Evolutionary conservation across 139 green algal species (phyloP), one percentile per base, ranked within the genome.

Genomic region (Pseudopediastrum boryanum): DNA sequence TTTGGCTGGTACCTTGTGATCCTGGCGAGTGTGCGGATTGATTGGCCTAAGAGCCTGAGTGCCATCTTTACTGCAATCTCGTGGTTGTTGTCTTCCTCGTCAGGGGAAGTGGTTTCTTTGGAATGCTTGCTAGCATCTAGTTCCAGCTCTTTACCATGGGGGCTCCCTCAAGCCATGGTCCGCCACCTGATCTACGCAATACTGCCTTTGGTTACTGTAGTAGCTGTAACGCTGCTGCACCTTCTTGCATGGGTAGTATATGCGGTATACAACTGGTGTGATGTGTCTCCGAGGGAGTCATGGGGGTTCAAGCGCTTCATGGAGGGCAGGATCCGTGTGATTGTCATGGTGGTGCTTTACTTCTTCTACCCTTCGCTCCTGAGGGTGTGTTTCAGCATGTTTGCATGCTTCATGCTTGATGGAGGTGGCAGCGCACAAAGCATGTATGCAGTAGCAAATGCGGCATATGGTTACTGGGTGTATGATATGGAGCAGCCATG

Each of bases 311-410:
- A n/a, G n/a, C n/a, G n/a, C n/a, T n/a, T n/a, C n/a, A 29, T 72
- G 64, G 39, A n/a, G 2, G 64, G 9, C 23, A 25, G 39, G 8
- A 12, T 51, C 39, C 64, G 25, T 3, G 43, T 54, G 25, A 33
- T 54, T 13, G 5, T 56, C 38, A 27, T 74, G 66, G 66, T 74
- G 23, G 25, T 38, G 23, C 25, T 56, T 13, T 74, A 51, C 12
- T 59, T 74, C 42, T 74, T 51, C 66, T 74, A 29, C 27, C 42
- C 66, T 4, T 52, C 42, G 6, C 42, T 74, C 19, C 43, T 74
- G 41, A n/a, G 66, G 0, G 66, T 74, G 41, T 58, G 43, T 2
- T 74, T 42, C 43, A 21, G 27, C 3, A 2, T 38, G 42, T 74
- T 74, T 74, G 66, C 66, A 13, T 74, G 66, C 66, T 59, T 61